Evolutionary conservation across 257 asterid genomes (phyloP).

Genomic region (Catharanthus roseus): DNA sequence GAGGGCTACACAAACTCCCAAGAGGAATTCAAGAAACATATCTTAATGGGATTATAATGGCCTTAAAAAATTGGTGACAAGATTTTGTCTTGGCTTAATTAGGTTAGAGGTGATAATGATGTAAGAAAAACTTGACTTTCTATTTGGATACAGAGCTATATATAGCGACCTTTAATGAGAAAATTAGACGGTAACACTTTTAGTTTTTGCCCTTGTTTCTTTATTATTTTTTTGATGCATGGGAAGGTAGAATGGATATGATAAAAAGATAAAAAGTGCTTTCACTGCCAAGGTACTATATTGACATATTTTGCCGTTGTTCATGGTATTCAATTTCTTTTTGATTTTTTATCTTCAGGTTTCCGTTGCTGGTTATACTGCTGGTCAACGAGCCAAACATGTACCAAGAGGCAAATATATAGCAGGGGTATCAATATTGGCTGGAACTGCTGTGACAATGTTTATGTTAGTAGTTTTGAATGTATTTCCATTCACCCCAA

Average conservation of each 20-base stretch:
- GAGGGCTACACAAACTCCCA: too few species aligned
- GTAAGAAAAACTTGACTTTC: too few species aligned
- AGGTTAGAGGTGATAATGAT: background rate
- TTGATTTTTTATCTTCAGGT: conserved; percentile 40
- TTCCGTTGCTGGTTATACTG: conserved; percentile 74
- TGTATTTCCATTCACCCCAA: conserved; percentile 85
- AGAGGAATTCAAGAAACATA: too few species aligned
- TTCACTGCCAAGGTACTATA: too few species aligned
- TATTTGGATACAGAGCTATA: too few species aligned
- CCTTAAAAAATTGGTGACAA: background rate
- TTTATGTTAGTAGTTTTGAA: conserved; percentile 42
- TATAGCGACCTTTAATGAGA: background rate
- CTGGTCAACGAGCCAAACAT: conserved; percentile 91
- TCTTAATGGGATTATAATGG: too few species aligned
- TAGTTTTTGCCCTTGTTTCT: background rate
- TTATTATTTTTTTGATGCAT: too few species aligned
- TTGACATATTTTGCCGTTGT: too few species aligned
- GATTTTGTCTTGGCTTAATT: background rate
- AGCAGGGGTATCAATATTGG: conserved; percentile 73
- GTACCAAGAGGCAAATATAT: conserved; percentile 76
- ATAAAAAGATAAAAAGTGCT: too few species aligned
- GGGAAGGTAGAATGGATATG: too few species aligned
- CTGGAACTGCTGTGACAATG: conserved; percentile 72
- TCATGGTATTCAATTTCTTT: background rate
- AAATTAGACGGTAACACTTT: background rate